phyloP scores from a whole-genome alignment of 495 filamentous ascomycete genomes.

The Penicillium pulvis region DNA sequence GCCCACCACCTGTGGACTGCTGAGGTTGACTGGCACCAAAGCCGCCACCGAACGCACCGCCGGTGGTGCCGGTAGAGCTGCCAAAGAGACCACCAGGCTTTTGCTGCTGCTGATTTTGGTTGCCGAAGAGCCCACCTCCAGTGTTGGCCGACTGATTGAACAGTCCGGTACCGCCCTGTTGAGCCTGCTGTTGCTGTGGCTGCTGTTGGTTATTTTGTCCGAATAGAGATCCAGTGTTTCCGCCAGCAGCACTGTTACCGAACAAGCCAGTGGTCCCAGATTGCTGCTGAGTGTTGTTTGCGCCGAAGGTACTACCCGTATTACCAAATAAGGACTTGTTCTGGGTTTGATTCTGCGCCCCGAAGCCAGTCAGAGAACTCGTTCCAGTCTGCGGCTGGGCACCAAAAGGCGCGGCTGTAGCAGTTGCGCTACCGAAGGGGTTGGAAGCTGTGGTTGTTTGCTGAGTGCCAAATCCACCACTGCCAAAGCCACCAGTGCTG shows the following conservation, averaged over 20 bases:
- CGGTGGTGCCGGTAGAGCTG: constrained; percentile 19
- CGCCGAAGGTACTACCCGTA: constrained; percentile 38
- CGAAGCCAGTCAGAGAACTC: constrained; percentile 47
- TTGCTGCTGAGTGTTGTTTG: constrained; percentile 40
- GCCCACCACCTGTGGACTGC: constrained; percentile 25
- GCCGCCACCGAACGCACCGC: constrained; percentile 18
- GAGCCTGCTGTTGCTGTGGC: constrained; percentile 39
- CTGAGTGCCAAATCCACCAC: constrained; percentile 42
- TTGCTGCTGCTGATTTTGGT: constrained; percentile 39
- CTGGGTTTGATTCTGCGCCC: constrained; percentile 45
- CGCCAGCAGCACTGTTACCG: constrained; percentile 31
- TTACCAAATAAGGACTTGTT: constrained; percentile 45
- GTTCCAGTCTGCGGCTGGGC: constrained; percentile 41
- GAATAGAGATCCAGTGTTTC: constrained; percentile 39
- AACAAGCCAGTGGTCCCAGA: constrained; percentile 41
- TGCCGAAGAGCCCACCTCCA: constrained; percentile 35
- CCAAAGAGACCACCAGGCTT: constrained; percentile 53
- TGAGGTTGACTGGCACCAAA: constrained; percentile 19
- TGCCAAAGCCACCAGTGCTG: constrained; percentile 33
- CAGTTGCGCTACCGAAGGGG: constrained; percentile 34
- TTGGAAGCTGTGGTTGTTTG: constrained; percentile 37
- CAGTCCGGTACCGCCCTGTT: constrained; percentile 37
- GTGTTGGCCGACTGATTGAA: constrained; percentile 40
- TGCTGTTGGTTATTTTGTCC: constrained; percentile 47
- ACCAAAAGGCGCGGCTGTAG: constrained; percentile 40